Base-by-base conservation (phyloP, 371 early-diverging fungal genomes). In the Blakeslea trispora region DNA sequence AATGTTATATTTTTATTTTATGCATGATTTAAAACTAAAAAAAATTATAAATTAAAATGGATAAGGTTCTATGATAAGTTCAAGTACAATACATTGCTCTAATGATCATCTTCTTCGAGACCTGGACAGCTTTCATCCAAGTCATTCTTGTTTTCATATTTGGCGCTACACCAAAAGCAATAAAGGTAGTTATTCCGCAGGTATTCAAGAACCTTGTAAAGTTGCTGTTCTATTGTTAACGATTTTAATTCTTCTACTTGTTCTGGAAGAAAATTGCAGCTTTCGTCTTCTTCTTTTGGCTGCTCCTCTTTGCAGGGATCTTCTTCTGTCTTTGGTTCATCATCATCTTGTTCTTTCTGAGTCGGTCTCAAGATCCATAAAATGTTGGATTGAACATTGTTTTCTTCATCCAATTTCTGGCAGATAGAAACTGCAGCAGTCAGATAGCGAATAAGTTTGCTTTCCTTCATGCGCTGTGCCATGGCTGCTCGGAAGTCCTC, bases 151-250 rank as follows among this genome's bases (percentile, higher is more conserved):
- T 78, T 71, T 21, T 71, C 55, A 50, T 81, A 89, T 42, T 71
- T 72, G 1, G 71, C 76, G 31, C 81, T 74, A 61, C 89, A 89
- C 85, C 86, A 89, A 41, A 87, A 77, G 54, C 89, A 89, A 52
- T 89, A 89, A 18, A 19, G 34, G 61, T 87, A 71, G 13, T 75
- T 57, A 5, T 44, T 47, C 9, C 88, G 75, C 40, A 89, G 63
- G 61, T 86, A 84, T 0, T 46, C 19, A 2, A 71, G 75, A 0
- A 87, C 63, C 14, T 54, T 44, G 9, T 61, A 61, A 6, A 87
- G 59, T 47, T 84, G 75, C 37, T 72, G 69, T 1, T 63, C 59
- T 59, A 68, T 59, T 41, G 59, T 41, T 22, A 72, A 53, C 13
- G 57, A 35, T 45, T 61, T 62, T n/a, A 75, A 40, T 15, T 51